phyloP scores from a whole-genome alignment of 2,329 filamentous ascomycete species.

The Xylaria sp. region DNA sequence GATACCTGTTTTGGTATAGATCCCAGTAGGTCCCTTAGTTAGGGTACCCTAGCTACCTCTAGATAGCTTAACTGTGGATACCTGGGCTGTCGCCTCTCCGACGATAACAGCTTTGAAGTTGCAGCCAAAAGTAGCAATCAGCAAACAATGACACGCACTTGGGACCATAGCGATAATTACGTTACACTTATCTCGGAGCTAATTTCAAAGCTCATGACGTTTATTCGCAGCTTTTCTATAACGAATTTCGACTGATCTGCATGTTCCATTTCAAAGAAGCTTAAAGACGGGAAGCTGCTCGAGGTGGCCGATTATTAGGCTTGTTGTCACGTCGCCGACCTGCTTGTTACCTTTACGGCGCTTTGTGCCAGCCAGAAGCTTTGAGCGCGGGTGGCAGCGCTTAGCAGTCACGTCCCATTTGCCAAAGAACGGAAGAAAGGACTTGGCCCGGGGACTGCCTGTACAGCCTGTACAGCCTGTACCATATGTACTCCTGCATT shows the following conservation, averaged over 20 bases:
- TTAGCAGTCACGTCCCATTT: conserved; percentile 25
- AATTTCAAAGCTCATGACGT: neutral
- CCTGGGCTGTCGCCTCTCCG: conserved; percentile 40
- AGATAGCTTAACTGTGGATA: neutral
- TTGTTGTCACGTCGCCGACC: conserved; percentile 4
- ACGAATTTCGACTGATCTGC: neutral
- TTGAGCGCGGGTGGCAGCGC: conserved; percentile 3
- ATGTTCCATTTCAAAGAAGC: neutral
- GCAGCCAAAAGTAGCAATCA: conserved; percentile 24
- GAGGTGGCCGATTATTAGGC: neutral
- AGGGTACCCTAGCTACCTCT: neutral
- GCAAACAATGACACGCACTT: conserved; percentile 37
- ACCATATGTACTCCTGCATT: conserved; percentile 19
- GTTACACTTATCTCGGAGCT: neutral
- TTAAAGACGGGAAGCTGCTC: neutral
- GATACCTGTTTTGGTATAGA: neutral
- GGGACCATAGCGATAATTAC: neutral
- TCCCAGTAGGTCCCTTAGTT: too few relatives aligned
- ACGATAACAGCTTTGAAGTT: conserved; percentile 33
- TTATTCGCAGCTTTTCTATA: neutral
- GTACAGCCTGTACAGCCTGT: conserved; percentile 10
- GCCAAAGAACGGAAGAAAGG: conserved; percentile 12
- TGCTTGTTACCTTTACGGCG: conserved; percentile 9
- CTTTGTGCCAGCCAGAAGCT: conserved; percentile 8
- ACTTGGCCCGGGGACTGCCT: conserved; percentile 9